A percentile compares a stretch with the other conserved stretches of the same genome.
phyloP scores from a whole-genome alignment of 2,329 filamentous ascomycete species.

The Nakataea oryzae region DNA sequence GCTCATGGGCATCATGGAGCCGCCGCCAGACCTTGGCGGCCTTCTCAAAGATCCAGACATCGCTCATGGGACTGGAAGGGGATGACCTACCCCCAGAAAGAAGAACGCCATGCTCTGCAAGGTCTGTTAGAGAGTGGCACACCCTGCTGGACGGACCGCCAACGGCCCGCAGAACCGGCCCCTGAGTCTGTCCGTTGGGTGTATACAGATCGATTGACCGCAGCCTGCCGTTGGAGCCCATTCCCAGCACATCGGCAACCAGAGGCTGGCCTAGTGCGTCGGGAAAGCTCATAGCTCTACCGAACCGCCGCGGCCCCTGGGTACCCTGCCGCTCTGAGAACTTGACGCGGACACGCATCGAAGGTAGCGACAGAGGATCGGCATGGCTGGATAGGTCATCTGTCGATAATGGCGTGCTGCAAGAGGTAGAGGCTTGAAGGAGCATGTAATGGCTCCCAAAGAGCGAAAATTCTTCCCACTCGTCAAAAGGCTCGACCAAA shows the following conservation, averaged over 20 bases:
- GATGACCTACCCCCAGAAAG: constrained; percentile 72
- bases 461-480: constrained; percentile 89
- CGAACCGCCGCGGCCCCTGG: constrained; percentile 48
- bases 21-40: constrained; percentile 47
- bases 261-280: constrained; percentile 28
- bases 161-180: constrained; percentile 3
- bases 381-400: background rate
- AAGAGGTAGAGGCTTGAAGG: constrained; percentile 47
- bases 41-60: constrained; percentile 65
- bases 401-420: background rate
- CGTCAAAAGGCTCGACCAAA: constrained; percentile 73
- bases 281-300: constrained; percentile 34
- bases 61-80: constrained; percentile 54
- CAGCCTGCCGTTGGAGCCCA: constrained; percentile 31
- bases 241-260: constrained; percentile 33
- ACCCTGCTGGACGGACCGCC: constrained; percentile 40
- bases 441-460: constrained; percentile 81
- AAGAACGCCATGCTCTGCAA: constrained; percentile 48
- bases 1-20: constrained; percentile 35
- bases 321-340: constrained; percentile 21
- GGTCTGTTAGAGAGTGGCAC: constrained; percentile 65
- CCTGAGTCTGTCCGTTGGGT: constrained; percentile 8
- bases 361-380: background rate
- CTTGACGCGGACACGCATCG: constrained; percentile 2
- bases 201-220: constrained; percentile 41